Evolutionary conservation across 306 rosid species (phyloP).

Genomic region (Lathyrus sativus): DNA sequence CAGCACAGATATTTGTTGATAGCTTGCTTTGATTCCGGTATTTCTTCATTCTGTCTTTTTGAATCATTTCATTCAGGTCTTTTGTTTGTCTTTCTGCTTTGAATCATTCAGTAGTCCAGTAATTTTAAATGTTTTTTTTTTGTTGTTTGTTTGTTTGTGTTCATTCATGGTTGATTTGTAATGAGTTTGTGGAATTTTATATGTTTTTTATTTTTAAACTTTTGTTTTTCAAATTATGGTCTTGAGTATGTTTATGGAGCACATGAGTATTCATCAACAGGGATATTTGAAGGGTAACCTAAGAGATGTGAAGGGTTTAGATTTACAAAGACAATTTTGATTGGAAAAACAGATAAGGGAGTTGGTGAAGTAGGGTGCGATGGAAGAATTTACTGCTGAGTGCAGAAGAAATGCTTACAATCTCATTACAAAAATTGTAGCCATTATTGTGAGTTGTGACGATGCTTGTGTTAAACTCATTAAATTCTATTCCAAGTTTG

Average conservation of each 20-base stretch:
- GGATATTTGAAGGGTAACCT: conserved; percentile 88
- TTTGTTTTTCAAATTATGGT: conserved; percentile 48
- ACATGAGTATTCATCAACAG: conserved; percentile 71
- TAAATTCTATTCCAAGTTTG: conserved; percentile 79
- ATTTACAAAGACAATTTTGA: conserved; percentile 69
- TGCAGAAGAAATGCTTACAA: conserved; percentile 84
- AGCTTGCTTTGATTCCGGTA: not conserved
- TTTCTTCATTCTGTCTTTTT: not conserved
- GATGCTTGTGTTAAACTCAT: conserved; percentile 72
- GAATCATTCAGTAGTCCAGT: not conserved
- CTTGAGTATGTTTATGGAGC: conserved; percentile 90
- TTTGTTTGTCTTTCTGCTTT: not conserved
- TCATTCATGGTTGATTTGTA: not conserved
- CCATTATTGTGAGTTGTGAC: conserved; percentile 80
- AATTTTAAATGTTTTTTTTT: not conserved
- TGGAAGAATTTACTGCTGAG: conserved; percentile 66
- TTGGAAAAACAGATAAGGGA: conserved; percentile 71
- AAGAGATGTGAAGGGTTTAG: conserved; percentile 73
- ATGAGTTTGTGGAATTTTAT: too few species aligned
- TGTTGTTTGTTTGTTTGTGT: not conserved
- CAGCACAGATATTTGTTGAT: not conserved
- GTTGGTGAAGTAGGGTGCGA: conserved; percentile 57
- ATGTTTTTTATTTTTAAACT: not conserved
- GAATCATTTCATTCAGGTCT: not conserved
- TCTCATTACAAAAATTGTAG: conserved; percentile 83